Evolutionary conservation across 495 filamentous ascomycete species (phyloP), one percentile per base, ranked within the genome.

Genomic region (Penicillium crystallinum): DNA sequence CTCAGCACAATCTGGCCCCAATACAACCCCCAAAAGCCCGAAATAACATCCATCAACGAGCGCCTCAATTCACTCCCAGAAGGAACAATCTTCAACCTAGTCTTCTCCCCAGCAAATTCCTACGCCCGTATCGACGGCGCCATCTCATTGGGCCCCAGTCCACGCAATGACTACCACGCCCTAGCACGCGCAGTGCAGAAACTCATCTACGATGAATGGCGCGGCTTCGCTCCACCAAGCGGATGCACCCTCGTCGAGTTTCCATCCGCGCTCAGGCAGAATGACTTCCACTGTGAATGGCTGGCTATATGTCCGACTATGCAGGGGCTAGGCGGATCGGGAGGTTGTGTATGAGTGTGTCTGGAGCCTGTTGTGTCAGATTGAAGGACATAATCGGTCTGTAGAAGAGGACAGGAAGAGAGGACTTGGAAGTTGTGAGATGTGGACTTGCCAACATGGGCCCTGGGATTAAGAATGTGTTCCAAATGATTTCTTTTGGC

Each of bases 291-390:
- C 5, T 74, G 71, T 55, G 59, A 53, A 31, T 77, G 71, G 62
- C 52, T 81, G 14, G 75, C 69, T 7, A 49, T 81, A 15, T 81
- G 77, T 60, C 77, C 77, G 27, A 79, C 77, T 8, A 81, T 79
- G 77, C 56, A n/a, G 71, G 22, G 57, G 69, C 14, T 77, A 76
- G 0, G 31, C 56, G 3, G 35, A 81, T 54, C 70, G 73, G 2
- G 78, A 79, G 60, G 64, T 81, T n/a, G 72, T 79, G 17, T 79
- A 77, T 51, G 70, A 79, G 57, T 76, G 78, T 63, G 57, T 75
- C 1, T 79, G 78, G 78, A 73, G 72, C 55, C 50, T 81, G 54
- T 33, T 81, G 35, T 71, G 66, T 57, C 61, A 70, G 49, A 50
- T 79, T 19, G 73, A 77, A 46, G 65, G 69, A 9, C 66, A 69